These are phyloP conservation scores for Mycena capillaripes DNA, from an alignment of 768 basidiomycete species.

Conservation along the genomic window DNA sequence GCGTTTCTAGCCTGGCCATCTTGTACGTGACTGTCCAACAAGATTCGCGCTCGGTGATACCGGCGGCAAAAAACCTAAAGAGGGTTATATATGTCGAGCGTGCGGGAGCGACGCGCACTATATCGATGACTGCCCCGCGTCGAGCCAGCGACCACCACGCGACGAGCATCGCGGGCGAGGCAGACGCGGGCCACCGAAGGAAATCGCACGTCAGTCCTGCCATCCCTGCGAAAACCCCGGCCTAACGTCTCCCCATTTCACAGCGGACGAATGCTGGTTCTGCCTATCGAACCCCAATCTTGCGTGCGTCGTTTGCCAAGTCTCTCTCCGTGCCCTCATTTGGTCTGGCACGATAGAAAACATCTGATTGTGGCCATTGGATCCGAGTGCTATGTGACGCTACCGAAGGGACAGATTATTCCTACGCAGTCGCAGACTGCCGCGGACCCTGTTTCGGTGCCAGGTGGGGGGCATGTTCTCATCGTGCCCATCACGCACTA, in stretches of 20 bases:
- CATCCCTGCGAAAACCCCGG: constrained; percentile 13
- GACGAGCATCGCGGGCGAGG: constrained; percentile 40
- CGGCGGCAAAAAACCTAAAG: constrained; percentile 84
- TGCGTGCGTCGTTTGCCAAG: constrained; percentile 66
- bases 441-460: constrained; percentile 68
- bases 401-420: constrained; percentile 96
- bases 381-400: constrained; percentile 91
- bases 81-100: constrained; percentile 92
- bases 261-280: constrained; percentile 98
- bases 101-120: constrained; percentile 91
- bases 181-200: constrained; percentile 71
- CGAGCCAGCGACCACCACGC: constrained; percentile 63
- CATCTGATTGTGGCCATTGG: constrained; percentile 97
- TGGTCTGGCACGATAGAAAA: constrained; percentile 58
- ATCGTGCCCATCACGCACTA: constrained; percentile 96
- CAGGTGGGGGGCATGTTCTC: constrained; percentile 96
- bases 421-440: constrained; percentile 73
- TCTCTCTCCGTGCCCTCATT: not conserved
- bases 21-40: constrained; percentile 91
- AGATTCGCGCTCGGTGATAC: constrained; percentile 85
- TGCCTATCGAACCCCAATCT: constrained; percentile 95
- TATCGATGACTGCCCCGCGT: constrained; percentile 87
- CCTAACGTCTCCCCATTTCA: constrained; percentile 16
- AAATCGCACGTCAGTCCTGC: constrained; percentile 78
- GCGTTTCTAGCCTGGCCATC: constrained; percentile 79